phyloP scores from a whole-genome alignment of 2,329 filamentous ascomycete species.

The Hymenotorrendiella dingleyae region DNA sequence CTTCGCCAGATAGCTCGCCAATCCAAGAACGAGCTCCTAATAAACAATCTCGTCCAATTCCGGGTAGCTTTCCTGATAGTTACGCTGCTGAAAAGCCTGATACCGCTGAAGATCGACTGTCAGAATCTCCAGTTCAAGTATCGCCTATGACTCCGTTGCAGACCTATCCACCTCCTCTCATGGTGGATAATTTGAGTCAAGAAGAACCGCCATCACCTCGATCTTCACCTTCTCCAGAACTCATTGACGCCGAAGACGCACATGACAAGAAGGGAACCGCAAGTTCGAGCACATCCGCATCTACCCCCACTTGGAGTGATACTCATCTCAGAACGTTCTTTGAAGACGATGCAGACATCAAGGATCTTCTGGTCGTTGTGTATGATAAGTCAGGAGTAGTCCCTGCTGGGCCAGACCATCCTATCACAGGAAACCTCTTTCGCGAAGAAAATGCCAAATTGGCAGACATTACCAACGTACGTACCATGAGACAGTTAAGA shows the following conservation, averaged over 20 bases:
- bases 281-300: constrained; percentile 50
- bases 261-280: constrained; percentile 32
- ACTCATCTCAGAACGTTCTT: constrained; percentile 80
- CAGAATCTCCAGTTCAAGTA: constrained; percentile 64
- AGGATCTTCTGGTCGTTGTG: constrained; percentile 84
- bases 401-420: constrained; percentile 77
- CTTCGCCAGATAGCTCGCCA: constrained; percentile 37
- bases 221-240: constrained; percentile 60
- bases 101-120: constrained; percentile 41
- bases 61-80: constrained; percentile 32
- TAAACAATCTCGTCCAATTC: constrained; percentile 26
- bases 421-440: constrained; percentile 74
- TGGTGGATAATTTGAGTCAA: constrained; percentile 66
- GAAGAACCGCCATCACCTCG: constrained; percentile 57
- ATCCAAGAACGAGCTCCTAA: constrained; percentile 26
- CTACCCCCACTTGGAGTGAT: constrained; percentile 76
- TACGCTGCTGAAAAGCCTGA: constrained; percentile 30
- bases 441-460: constrained; percentile 80
- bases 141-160: constrained; percentile 47
- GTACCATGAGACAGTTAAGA: too few species aligned
- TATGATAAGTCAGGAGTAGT: constrained; percentile 84
- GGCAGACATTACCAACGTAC: constrained; percentile 74
- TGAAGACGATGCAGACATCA: constrained; percentile 81
- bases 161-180: constrained; percentile 57
- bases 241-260: constrained; percentile 42